A percentile compares a stretch with the other conserved stretches of the same genome.
Evolutionary conservation across 2,329 filamentous ascomycete genomes (phyloP).

Genomic region (Trichoderma polysporum): DNA sequence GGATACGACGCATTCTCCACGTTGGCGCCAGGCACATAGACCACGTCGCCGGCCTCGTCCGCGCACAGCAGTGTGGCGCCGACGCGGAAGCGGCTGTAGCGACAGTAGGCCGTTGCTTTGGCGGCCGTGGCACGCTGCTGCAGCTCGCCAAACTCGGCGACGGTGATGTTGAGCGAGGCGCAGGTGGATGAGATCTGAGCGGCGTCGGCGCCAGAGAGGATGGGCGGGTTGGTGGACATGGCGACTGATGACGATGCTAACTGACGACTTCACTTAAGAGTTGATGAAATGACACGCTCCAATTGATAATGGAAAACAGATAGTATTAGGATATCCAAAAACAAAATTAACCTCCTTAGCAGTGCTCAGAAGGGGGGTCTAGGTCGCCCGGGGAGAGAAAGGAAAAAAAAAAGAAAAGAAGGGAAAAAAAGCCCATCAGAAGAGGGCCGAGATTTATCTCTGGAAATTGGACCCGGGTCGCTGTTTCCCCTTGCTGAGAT

Average conservation of each 20-base stretch:
- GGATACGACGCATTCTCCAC: slow-evolving; percentile 93
- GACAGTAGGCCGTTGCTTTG: slow-evolving; percentile 82
- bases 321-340: neutral
- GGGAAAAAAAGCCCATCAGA: neutral
- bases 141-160: slow-evolving; percentile 64
- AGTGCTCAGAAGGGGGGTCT: neutral
- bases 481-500: neutral
- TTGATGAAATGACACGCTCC: neutral
- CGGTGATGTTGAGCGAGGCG: slow-evolving; percentile 50
- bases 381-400: neutral
- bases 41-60: slow-evolving; percentile 26
- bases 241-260: neutral
- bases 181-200: slow-evolving; percentile 31
- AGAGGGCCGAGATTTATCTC: slow-evolving; percentile 1
- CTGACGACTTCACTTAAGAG: neutral
- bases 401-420: neutral
- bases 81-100: slow-evolving; percentile 89
- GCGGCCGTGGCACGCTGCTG: slow-evolving; percentile 64
- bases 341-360: neutral
- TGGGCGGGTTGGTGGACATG: slow-evolving; percentile 16
- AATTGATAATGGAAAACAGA: neutral
- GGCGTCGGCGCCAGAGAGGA: slow-evolving; percentile 32
- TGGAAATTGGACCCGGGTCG: neutral
- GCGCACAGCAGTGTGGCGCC: slow-evolving; percentile 72
- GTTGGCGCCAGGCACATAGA: slow-evolving; percentile 64